Conservation (phyloP, 1,284 basidiomycete genomes). For the Volvariella volvacea region DNA sequence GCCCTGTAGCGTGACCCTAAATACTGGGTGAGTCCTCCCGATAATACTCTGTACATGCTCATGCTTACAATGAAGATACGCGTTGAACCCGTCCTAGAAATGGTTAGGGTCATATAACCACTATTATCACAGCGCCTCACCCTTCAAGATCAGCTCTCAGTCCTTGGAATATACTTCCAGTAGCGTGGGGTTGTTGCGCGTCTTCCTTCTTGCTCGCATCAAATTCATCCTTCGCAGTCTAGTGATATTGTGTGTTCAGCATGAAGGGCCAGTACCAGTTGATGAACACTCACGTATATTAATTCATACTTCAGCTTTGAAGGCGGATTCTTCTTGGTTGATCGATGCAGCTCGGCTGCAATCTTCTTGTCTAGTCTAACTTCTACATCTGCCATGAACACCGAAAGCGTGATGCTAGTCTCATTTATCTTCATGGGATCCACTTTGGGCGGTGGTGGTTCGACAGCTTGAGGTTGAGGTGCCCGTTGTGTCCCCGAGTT, state of each 20-base stretch:
- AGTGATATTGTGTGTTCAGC: constrained; percentile 4
- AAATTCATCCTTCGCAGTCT: constrained; percentile 88
- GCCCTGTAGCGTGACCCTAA: constrained; percentile 77
- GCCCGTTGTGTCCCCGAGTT: constrained; percentile 30
- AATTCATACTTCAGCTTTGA: constrained; percentile 72
- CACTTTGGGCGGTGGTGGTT: constrained; percentile 25
- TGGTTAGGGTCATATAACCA: constrained; percentile 10
- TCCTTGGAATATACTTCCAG: constrained; percentile 81
- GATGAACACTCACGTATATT: constrained; percentile 68
- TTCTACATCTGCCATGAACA: constrained; percentile 79
- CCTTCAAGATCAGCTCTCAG: constrained; percentile 79
- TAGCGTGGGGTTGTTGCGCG: constrained; percentile 47
- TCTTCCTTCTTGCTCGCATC: constrained; percentile 71
- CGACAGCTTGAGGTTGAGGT: constrained; percentile 30
- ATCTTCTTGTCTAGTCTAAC: constrained; percentile 73
- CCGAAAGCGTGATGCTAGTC: constrained; percentile 70
- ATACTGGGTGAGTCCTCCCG: not conserved
- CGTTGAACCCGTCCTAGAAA: constrained; percentile 51
- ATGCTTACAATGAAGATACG: constrained; percentile 70
- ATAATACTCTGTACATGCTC: not conserved
- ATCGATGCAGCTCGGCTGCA: constrained; percentile 76
- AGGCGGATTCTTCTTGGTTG: constrained; percentile 95
- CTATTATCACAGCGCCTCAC: constrained; percentile 29
- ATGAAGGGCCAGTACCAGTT: not conserved
- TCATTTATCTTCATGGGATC: constrained; percentile 54